Conservation (phyloP, 306 rosid genomes). For the Benincasa hispida region DNA sequence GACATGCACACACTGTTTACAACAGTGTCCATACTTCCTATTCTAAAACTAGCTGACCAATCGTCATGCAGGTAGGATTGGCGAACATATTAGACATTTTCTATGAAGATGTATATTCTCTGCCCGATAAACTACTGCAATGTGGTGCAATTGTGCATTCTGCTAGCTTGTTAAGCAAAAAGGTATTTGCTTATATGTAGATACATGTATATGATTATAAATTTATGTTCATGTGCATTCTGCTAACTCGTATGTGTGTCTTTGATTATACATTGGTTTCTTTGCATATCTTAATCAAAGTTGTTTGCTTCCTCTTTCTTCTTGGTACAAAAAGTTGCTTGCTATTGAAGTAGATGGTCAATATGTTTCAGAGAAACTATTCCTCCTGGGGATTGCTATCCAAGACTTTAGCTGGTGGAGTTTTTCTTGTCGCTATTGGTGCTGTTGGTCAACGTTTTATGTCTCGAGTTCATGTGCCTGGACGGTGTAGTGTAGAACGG, state of each 20-base stretch:
- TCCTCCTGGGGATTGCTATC: conserved; percentile 36
- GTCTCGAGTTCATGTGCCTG: conserved; percentile 29
- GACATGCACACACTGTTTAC: neutral
- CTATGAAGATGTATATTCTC: conserved; percentile 63
- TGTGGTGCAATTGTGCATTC: conserved; percentile 36
- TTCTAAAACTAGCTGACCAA: neutral
- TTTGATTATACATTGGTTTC: neutral
- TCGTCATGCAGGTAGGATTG: conserved; percentile 56
- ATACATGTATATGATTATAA: neutral
- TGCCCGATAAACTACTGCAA: conserved; percentile 52
- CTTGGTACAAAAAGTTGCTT: neutral
- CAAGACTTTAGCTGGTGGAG: conserved; percentile 48
- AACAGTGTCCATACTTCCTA: neutral
- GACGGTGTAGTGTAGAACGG: conserved; percentile 23
- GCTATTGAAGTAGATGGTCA: neutral
- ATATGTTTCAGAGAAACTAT: conserved; percentile 40
- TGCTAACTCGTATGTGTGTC: conserved; percentile 14
- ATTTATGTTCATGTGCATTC: conserved; percentile 11
- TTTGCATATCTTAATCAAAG: neutral
- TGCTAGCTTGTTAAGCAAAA: conserved; percentile 36
- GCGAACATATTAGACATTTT: conserved; percentile 65
- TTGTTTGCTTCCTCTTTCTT: neutral
- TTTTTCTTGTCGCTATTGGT: conserved; percentile 53
- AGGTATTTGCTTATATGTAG: conserved; percentile 26
- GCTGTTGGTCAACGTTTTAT: conserved; percentile 45